Evolutionary conservation across 441 rosid species (phyloP), one percentile per base, ranked within the genome.

Genomic region (Euphorbia schlechtendalii): DNA sequence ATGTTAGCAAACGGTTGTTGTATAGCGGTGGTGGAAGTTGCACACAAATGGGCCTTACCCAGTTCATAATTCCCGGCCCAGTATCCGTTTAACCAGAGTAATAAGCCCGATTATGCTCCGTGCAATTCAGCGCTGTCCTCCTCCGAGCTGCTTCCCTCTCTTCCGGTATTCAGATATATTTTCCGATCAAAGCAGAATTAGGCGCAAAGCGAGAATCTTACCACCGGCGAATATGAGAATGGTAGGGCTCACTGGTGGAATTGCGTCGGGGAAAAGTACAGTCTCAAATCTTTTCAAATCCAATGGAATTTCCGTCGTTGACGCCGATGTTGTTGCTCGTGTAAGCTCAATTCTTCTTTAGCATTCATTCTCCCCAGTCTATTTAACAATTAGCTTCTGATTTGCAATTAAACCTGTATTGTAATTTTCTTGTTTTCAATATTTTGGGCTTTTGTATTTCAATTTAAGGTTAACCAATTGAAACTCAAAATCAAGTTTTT

Each of bases 211-310:
- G 3, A 21, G 22, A 11, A 34, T 64, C 24, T 53, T 36, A 5
- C 24, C 6, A 20, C 60, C 41, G 28, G 67, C 62, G 45, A 69
- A 56, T 30, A 92, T 87, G 96, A 82, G 98, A 74, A 70, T 90
- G 38, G 96, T 88, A 0, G 95, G 97, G 17, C 69, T 93, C 67
- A 93, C 95, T 0, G 98, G 98, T 59, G 98, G 96, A 65, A 90
- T 93, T 55, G 80, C 92, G 0, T 86, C 95, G 0, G 97, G 98
- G 58, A 90, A 93, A 83, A 90, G 97, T 64, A 88, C 95, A 0
- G 90, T 88, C 45, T 86, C 96, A 27, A 83, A 84, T 65, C 88
- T 86, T 71, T 90, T 90, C 85, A 86, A 86, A 69, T 80, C 86
- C 69, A 81, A 54, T 67, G 83, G 79, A 21, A 72, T 88, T 62